These are phyloP conservation scores for Diutina catenulata DNA, from an alignment of 1,139 yeast species.

Conservation along the genomic window DNA sequence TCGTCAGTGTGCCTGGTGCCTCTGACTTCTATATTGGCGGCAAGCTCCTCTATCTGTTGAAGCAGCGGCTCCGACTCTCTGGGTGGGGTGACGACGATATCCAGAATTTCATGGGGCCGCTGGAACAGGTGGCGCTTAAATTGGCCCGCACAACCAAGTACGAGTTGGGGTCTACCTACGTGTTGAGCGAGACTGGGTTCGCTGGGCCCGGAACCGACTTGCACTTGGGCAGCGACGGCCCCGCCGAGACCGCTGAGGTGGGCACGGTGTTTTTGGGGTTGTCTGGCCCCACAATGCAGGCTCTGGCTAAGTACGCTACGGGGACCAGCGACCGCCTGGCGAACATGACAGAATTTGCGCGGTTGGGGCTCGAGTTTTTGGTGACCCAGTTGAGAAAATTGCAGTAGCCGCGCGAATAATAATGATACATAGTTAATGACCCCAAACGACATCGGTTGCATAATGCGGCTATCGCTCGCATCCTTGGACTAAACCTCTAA, in stretches of 20 bases:
- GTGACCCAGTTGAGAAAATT: slow-evolving; percentile 31
- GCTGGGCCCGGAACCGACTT: slow-evolving; percentile 61
- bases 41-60: slow-evolving; percentile 63
- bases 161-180: slow-evolving; percentile 75
- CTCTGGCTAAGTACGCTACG: slow-evolving; percentile 37
- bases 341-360: slow-evolving; percentile 71
- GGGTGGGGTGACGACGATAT: slow-evolving; percentile 75
- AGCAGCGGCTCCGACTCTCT: slow-evolving; percentile 58
- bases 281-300: slow-evolving; percentile 53
- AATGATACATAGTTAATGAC: too few species aligned
- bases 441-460: too few species aligned
- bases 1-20: slow-evolving; percentile 79
- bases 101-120: slow-evolving; percentile 65
- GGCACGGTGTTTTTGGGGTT: slow-evolving; percentile 69
- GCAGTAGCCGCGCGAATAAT: too few species aligned
- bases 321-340: slow-evolving; percentile 37
- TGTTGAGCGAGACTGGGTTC: slow-evolving; percentile 76
- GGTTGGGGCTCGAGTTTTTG: slow-evolving; percentile 50
- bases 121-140: slow-evolving; percentile 62
- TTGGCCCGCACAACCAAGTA: slow-evolving; percentile 69
- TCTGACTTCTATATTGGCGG: slow-evolving; percentile 78
- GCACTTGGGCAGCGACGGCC: slow-evolving; percentile 16
- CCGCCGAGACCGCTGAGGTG: slow-evolving; percentile 19
- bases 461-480: too few species aligned
- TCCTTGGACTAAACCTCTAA: too few species aligned